These are phyloP conservation scores for Penicillium paxilli DNA, from an alignment of 495 filamentous ascomycete species.

Conservation along the genomic window DNA sequence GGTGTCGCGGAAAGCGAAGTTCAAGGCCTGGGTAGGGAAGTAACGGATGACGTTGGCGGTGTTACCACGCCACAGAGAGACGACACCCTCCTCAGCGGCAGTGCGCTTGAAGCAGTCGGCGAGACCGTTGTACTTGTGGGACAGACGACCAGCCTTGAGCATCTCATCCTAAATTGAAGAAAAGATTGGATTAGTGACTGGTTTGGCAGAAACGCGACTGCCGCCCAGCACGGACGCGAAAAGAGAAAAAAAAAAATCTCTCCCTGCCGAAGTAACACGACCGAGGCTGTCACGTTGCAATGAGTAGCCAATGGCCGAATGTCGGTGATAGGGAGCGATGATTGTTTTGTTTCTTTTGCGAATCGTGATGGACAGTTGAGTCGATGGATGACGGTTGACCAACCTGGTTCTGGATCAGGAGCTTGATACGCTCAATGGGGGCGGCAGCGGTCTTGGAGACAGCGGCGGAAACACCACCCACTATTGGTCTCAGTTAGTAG, in stretches of 20 bases:
- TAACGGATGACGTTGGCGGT: constrained; percentile 99
- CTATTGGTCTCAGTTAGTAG: constrained; percentile 50
- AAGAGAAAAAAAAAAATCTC: constrained; percentile 10
- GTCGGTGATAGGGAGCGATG: no score
- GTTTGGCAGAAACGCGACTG: constrained; percentile 7
- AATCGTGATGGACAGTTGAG: no score
- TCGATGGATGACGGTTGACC: constrained; percentile 14
- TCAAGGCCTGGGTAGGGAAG: constrained; percentile 99
- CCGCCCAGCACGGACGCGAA: constrained; percentile 6
- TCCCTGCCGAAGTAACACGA: not conserved
- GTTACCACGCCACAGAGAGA: constrained; percentile 98
- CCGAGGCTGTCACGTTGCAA: not conserved
- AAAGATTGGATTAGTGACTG: constrained; percentile 16
- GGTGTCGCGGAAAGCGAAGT: constrained; percentile 99
- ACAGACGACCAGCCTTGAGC: constrained; percentile 96
- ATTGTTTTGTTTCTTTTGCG: no score
- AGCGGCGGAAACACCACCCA: constrained; percentile 99
- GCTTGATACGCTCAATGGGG: constrained; percentile 99
- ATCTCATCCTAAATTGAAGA: constrained; percentile 84
- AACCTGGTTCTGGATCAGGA: constrained; percentile 99
- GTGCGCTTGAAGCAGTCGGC: constrained; percentile 92
- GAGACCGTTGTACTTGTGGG: constrained; percentile 95
- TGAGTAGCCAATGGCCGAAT: not conserved
- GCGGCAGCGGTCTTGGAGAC: constrained; percentile 99
- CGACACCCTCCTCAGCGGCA: constrained; percentile 70